Evolutionary conservation across 768 basidiomycete genomes (phyloP), one percentile per base, ranked within the genome.

Genomic region (Mycena capillaripes): DNA sequence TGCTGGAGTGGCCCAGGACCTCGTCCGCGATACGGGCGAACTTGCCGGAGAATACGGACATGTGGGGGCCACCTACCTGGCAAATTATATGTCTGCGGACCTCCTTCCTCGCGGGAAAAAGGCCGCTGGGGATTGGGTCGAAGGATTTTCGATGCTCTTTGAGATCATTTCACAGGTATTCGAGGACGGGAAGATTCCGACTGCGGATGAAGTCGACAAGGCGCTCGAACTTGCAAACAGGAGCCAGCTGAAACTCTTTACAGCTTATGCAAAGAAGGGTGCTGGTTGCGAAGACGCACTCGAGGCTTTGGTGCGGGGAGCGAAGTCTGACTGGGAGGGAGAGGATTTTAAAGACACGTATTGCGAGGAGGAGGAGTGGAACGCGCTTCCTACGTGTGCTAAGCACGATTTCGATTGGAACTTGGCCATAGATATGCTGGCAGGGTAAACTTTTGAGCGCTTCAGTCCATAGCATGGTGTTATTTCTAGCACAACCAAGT

Each of bases 341-440:
- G 46, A 9, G 2, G 46, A 68, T 6, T 67, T 67, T 30, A 6
- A 46, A 57, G 67, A 60, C 0, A 34, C 32, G 8, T 21, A 60
- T 27, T 44, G 65, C 32, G 40, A 30, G 4, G 21, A 32, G 2
- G 12, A 34, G 17, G 34, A 52, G 34, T 60, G 58, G 58, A 32
- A 69, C 8, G 32, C 58, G 27, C 40, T 69, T 34, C 59, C 67
- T 16, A 12, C 27, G 0, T 69, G 67, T 17, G 19, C 16, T 8
- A 17, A 53, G 21, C 67, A 69, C 16, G 67, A 69, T 23, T 61
- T 60, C 11, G 58, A 61, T 27, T 69, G 57, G 66, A 2, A 11
- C 30, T 14, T 36, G 57, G 66, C n/a, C 17, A 32, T 29, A 44
- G 66, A 68, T 60, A 46, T 16, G 7, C 32, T 68, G 21, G 19